Conservation (phyloP, 106 monocot species). For the Allium fistulosum region DNA sequence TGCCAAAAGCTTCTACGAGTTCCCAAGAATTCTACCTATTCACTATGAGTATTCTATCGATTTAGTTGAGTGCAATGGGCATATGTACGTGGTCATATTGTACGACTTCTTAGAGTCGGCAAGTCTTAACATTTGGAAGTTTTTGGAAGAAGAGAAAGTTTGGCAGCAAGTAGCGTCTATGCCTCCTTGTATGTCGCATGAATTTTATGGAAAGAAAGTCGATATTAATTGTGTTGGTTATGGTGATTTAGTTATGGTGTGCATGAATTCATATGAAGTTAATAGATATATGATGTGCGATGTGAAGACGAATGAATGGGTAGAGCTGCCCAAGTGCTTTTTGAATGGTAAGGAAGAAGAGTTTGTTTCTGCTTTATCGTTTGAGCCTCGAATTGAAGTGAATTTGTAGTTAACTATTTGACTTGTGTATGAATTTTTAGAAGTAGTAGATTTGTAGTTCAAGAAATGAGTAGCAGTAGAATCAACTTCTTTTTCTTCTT, state of each 20-base stretch:
- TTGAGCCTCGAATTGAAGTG: slow-evolving; percentile 74
- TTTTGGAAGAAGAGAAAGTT: slow-evolving; percentile 14
- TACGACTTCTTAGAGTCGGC: slow-evolving; percentile 74
- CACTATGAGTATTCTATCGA: slow-evolving; percentile 32
- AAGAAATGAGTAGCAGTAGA: not conserved
- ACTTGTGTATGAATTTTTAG: not conserved
- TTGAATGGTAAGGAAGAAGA: slow-evolving; percentile 46
- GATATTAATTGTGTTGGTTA: slow-evolving; percentile 76
- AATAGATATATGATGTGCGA: slow-evolving; percentile 45
- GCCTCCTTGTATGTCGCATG: slow-evolving; percentile 79
- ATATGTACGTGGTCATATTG: slow-evolving; percentile 43
- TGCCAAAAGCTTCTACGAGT: slow-evolving; percentile 11
- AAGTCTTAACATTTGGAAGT: slow-evolving; percentile 69
- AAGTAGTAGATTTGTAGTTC: not conserved
- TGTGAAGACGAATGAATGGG: slow-evolving; percentile 36
- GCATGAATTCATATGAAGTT: slow-evolving; percentile 45
- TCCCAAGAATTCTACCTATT: slow-evolving; percentile 43
- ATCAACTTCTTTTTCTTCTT: not conserved
- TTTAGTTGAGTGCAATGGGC: slow-evolving; percentile 31
- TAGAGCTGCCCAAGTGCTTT: slow-evolving; percentile 57
- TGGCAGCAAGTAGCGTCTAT: slow-evolving; percentile 74
- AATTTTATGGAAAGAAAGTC: slow-evolving; percentile 53
- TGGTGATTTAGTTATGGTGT: slow-evolving; percentile 51
- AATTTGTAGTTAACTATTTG: not conserved
- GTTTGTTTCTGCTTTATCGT: slow-evolving; percentile 71